Evolutionary conservation across 2,329 filamentous ascomycete species (phyloP).

Genomic region (Xylariaceae sp.): DNA sequence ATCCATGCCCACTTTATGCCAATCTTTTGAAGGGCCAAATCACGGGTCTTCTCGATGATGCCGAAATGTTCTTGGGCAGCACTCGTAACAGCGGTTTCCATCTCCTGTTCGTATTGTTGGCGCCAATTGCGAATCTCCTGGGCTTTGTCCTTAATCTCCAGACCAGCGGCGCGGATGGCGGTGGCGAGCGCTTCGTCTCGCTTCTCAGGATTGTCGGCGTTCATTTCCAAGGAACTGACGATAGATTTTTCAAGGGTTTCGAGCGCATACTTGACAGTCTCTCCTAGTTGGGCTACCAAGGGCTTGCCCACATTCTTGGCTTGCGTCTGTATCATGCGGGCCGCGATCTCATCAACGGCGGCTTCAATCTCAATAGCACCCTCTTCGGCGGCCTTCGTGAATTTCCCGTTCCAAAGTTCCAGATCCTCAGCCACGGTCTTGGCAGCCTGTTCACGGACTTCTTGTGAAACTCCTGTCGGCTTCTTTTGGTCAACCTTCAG

Average conservation of each 20-base stretch:
- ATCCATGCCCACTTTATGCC: slow-evolving; percentile 96
- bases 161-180: slow-evolving; percentile 67
- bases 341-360: slow-evolving; percentile 61
- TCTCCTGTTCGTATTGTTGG: slow-evolving; percentile 69
- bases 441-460: slow-evolving; percentile 60
- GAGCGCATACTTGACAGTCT: slow-evolving; percentile 66
- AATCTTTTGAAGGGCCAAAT: slow-evolving; percentile 85
- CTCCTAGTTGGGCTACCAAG: slow-evolving; percentile 69
- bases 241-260: slow-evolving; percentile 69
- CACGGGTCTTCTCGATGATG: slow-evolving; percentile 80
- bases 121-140: slow-evolving; percentile 79
- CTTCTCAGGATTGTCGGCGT: slow-evolving; percentile 47
- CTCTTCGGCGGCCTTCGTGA: slow-evolving; percentile 81
- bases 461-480: slow-evolving; percentile 51
- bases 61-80: slow-evolving; percentile 80
- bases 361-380: slow-evolving; percentile 74
- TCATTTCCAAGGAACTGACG: slow-evolving; percentile 62
- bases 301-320: slow-evolving; percentile 67
- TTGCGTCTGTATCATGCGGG: slow-evolving; percentile 62
- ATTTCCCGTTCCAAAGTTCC: slow-evolving; percentile 84
- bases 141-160: slow-evolving; percentile 75
- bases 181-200: slow-evolving; percentile 48
- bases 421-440: slow-evolving; percentile 78
- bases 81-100: slow-evolving; percentile 67
- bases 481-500: slow-evolving; percentile 29